Evolutionary conservation across 305 asterid species (phyloP).

Genomic region (Ruellia speciosa): DNA sequence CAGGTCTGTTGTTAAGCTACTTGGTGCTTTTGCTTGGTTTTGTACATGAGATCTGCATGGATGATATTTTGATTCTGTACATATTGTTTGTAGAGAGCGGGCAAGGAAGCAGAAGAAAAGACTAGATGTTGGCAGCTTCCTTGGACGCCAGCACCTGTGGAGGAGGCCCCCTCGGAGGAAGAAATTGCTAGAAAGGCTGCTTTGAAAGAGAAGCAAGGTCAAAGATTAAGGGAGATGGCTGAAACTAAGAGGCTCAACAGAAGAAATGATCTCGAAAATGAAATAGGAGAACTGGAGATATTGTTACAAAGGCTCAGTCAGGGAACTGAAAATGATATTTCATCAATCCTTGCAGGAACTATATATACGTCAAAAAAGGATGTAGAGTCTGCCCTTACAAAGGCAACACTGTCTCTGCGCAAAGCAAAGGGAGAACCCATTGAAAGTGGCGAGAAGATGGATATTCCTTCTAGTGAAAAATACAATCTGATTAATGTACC

Average conservation of each 20-base stretch:
- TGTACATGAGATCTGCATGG: not conserved
- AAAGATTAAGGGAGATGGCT: conserved; percentile 95
- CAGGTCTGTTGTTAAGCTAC: conserved; percentile 39
- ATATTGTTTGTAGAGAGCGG: conserved; percentile 49
- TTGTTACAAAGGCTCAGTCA: conserved; percentile 58
- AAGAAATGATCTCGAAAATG: conserved; percentile 90
- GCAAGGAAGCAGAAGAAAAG: conserved; percentile 74
- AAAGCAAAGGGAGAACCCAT: conserved; percentile 87
- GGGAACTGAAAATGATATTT: conserved; percentile 43
- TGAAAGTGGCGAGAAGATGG: conserved; percentile 65
- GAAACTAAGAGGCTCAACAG: conserved; percentile 83
- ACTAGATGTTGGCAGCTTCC: conserved; percentile 91
- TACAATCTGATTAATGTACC: conserved; percentile 69
- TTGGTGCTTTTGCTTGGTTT: conserved; percentile 8
- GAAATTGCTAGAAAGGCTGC: conserved; percentile 98
- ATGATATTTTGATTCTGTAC: conserved; percentile 3
- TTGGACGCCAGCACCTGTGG: conserved; percentile 82
- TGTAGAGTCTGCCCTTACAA: conserved; percentile 59
- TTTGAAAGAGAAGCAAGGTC: conserved; percentile 90
- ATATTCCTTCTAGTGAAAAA: conserved; percentile 53
- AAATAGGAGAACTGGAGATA: conserved; percentile 65
- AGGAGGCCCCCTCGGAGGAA: conserved; percentile 94
- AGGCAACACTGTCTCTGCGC: conserved; percentile 73
- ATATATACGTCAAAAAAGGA: conserved; percentile 60
- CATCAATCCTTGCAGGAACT: conserved; percentile 54